Evolutionary conservation across 257 asterid genomes (phyloP).

Genomic region (Phtheirospermum japonicum): DNA sequence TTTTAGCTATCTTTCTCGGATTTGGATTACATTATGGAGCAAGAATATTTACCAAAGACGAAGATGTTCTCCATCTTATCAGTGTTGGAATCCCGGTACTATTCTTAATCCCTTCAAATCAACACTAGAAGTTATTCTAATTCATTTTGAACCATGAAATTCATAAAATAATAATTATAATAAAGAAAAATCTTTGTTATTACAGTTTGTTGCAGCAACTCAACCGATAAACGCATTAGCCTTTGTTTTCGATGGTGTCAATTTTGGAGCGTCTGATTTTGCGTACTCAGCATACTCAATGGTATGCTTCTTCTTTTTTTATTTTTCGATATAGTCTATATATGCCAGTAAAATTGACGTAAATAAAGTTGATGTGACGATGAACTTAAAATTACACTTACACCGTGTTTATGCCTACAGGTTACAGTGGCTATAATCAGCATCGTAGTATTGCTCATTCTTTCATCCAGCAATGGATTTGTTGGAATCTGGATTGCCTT

Average conservation of each 20-base stretch:
- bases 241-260: slow-evolving; percentile 74
- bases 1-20: slow-evolving; percentile 53
- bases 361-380: background rate
- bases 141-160: background rate
- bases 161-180: too few relatives aligned
- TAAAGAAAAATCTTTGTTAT: background rate
- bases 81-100: slow-evolving; percentile 67
- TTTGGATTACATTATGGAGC: slow-evolving; percentile 64
- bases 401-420: slow-evolving; percentile 32
- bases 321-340: background rate
- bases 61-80: slow-evolving; percentile 49
- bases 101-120: slow-evolving; percentile 12
- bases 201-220: slow-evolving; percentile 71
- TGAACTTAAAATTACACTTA: too few relatives aligned
- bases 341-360: background rate
- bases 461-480: slow-evolving; percentile 46
- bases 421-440: slow-evolving; percentile 59
- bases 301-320: slow-evolving; percentile 27
- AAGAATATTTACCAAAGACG: slow-evolving; percentile 55
- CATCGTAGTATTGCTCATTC: slow-evolving; percentile 49
- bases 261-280: slow-evolving; percentile 72
- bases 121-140: background rate
- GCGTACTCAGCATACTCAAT: slow-evolving; percentile 66
- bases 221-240: slow-evolving; percentile 75
- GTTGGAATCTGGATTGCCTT: slow-evolving; percentile 73